Base-by-base conservation (phyloP, 352 stramenopile species). In the Globisporangium takayamanum region DNA sequence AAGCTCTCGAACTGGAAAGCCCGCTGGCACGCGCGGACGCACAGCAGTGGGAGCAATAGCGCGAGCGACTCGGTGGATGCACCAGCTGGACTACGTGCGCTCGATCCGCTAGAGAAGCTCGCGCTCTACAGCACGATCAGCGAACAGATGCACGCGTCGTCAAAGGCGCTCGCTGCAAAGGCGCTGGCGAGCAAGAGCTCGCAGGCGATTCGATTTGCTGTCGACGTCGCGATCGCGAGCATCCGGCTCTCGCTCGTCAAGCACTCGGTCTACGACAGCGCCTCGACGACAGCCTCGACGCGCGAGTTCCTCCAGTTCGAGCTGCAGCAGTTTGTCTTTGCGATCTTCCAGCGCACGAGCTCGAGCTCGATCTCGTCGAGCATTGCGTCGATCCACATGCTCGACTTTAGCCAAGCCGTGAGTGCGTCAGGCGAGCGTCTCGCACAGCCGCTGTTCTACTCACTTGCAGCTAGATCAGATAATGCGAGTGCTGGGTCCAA, bases 241-340 rank as follows among this genome's bases (percentile, higher is more conserved):
- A 79, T 89, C 16, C 62, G 55, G 1, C 63, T 81, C 30, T 73
- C 66, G 20, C 66, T 82, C 8, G 58, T 78, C 11, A 69, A 80
- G 28, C 67, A 66, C 12, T 44, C 46, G 0, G 49, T 59, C 22
- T 45, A 37, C 26, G 52, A 53, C 20, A 53, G 33, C 39, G n/a
- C 52, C 2, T 54, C 63, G 7, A 48, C 22, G 25, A 50, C 36
- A 50, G 48, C 28, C 18, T 55, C 44, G 37, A 71, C 68, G 3
- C 72, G 78, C 67, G 71, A 90, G 22, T 84, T 92, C 63, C 57
- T 93, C 16, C 63, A 74, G 3, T 91, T 93, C 37, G 78, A 90
- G 48, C 55, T 93, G 11, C 70, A 80, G 39, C 66, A 84, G 53
- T 87, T 91, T 26, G 60, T 83, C 20, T 79, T 88, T 25, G 73